These are phyloP conservation scores for Aegilops bicornis DNA, from an alignment of 176 grass and related monocot genomes.

Conservation along the genomic window DNA sequence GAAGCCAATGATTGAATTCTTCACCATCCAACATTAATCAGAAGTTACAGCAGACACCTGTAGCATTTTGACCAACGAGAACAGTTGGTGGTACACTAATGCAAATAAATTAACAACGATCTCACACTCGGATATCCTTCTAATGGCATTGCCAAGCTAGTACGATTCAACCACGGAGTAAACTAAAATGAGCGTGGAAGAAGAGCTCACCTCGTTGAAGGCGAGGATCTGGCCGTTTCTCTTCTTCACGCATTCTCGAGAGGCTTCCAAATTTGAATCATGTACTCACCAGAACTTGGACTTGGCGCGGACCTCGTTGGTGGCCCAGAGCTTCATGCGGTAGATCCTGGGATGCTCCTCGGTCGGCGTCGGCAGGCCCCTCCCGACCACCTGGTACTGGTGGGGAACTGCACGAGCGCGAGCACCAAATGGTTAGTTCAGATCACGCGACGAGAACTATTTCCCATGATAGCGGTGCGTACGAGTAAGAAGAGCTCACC, in stretches of 20 bases:
- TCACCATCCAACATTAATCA: neutral
- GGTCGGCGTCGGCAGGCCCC: conserved; percentile 51
- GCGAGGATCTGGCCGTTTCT: conserved; percentile 83
- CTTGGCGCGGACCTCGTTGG: conserved; percentile 79
- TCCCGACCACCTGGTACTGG: conserved; percentile 76
- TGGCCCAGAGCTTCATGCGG: conserved; percentile 86
- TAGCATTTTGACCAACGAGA: neutral
- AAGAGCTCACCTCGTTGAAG: conserved; percentile 57
- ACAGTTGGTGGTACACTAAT: neutral
- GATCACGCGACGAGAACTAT: neutral
- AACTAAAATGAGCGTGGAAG: neutral
- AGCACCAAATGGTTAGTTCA: neutral
- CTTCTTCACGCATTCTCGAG: conserved; percentile 49
- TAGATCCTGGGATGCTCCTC: conserved; percentile 80
- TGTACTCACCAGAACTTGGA: conserved; percentile 65
- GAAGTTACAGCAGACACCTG: neutral
- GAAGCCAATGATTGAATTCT: neutral
- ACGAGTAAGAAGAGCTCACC: conserved; percentile 23
- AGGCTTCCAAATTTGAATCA: neutral
- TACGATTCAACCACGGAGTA: neutral
- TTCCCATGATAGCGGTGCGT: too few species aligned
- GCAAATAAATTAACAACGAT: neutral
- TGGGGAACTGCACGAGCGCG: conserved; percentile 61
- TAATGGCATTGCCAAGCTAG: neutral
- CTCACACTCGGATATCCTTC: neutral